Evolutionary conservation across 2,329 filamentous ascomycete species (phyloP).

Genomic region (Amesomyces nigricolor): DNA sequence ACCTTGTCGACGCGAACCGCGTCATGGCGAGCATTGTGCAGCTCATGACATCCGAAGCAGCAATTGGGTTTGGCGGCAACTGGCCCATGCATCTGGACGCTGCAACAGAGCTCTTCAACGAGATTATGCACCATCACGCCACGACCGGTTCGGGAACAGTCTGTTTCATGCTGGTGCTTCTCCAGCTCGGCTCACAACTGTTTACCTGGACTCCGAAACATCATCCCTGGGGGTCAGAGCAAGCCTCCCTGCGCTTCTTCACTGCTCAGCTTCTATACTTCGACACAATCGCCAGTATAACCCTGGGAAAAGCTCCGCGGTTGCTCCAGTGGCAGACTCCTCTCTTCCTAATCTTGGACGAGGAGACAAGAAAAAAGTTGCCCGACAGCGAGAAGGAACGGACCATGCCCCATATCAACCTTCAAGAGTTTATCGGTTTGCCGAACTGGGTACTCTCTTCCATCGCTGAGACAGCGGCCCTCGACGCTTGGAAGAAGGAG

Average conservation of each 20-base stretch:
- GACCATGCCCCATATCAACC: constrained; percentile 33
- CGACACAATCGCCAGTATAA: constrained; percentile 34
- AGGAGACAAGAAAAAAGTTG: constrained; percentile 28
- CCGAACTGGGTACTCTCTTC: constrained; percentile 52
- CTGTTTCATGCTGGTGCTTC: constrained; percentile 25
- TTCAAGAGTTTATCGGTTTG: constrained; percentile 50
- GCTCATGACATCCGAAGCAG: constrained; percentile 38
- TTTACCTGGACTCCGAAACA: constrained; percentile 13
- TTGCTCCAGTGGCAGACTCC: constrained; percentile 30
- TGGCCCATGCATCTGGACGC: constrained; percentile 40
- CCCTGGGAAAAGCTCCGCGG: constrained; percentile 31
- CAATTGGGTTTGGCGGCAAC: constrained; percentile 34
- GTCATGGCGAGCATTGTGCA: constrained; percentile 39
- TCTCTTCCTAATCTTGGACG: constrained; percentile 22
- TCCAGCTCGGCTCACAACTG: constrained; percentile 19
- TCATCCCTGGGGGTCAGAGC: constrained; percentile 30
- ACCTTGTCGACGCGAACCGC: constrained; percentile 27
- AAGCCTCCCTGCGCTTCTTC: constrained; percentile 33
- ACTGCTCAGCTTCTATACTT: constrained; percentile 32
- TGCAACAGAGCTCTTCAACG: constrained; percentile 37
- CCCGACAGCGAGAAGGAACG: constrained; percentile 14
- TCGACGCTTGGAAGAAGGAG: constrained; percentile 52
- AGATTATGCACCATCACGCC: constrained; percentile 31
- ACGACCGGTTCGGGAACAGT: constrained; percentile 21
- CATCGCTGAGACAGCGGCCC: constrained; percentile 48